Percentiles rank a stretch among this genome's conserved stretches.
Evolutionary conservation across 1,139 yeast species (phyloP).

Genomic region (Blastobotrys elegans): DNA sequence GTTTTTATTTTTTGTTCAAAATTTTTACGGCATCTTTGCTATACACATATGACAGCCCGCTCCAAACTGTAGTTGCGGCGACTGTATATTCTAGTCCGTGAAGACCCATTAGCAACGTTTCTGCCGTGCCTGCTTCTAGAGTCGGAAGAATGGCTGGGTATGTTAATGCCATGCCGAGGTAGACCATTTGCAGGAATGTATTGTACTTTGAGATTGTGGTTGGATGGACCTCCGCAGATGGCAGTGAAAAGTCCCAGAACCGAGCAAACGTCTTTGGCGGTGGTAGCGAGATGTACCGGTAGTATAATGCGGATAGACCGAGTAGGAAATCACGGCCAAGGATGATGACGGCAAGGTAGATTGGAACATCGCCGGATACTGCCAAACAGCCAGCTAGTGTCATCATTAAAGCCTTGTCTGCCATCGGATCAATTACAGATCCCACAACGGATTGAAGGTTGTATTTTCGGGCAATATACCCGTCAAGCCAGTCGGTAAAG

Average conservation of each 20-base stretch:
- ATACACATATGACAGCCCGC: conserved; percentile 74
- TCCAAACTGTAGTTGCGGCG: conserved; percentile 68
- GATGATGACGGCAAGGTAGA: conserved; percentile 64
- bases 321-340: conserved; percentile 80
- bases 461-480: conserved; percentile 77
- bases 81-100: conserved; percentile 50
- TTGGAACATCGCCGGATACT: conserved; percentile 53
- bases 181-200: conserved; percentile 88
- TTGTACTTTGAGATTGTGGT: conserved; percentile 83
- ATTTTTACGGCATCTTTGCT: conserved; percentile 62
- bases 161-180: conserved; percentile 70
- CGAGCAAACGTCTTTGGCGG: conserved; percentile 67
- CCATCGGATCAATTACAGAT: conserved; percentile 89
- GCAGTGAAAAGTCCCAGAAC: conserved; percentile 72
- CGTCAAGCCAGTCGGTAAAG: conserved; percentile 86
- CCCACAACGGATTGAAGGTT: conserved; percentile 81
- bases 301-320: conserved; percentile 68
- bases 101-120: conserved; percentile 21
- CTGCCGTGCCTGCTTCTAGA: conserved; percentile 26
- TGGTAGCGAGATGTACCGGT: conserved; percentile 70
- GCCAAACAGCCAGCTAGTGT: conserved; percentile 76
- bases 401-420: conserved; percentile 88
- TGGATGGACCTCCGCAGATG: conserved; percentile 87
- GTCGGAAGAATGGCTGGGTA: conserved; percentile 51
- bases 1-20: conserved; percentile 20